Evolutionary conservation across 2,329 filamentous ascomycete species (phyloP), one percentile per base, ranked within the genome.

Genomic region (Alternaria tenuissima): DNA sequence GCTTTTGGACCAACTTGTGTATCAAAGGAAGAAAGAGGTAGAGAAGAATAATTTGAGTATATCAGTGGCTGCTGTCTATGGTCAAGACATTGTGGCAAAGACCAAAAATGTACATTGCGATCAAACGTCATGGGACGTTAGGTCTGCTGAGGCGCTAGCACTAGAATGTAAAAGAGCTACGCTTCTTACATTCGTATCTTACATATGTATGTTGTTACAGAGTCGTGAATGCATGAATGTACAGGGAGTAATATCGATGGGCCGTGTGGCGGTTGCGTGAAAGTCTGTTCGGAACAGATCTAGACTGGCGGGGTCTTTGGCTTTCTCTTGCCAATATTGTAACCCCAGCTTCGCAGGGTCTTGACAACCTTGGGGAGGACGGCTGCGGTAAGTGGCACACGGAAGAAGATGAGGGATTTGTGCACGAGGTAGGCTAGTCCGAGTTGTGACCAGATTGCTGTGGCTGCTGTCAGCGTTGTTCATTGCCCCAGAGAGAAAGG

Each of bases 371-470:
- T 97, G 1, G 95, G 95, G 8, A 92, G 93, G 34, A 98, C 85
- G 3, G 93, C 94, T 12, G 92, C 93, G 1, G 95, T 95, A 65
- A 98, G 81, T 8, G 95, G 95, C 9, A 99, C 93, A n/a, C 95
- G 88, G 67, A 98, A 79, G 79, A 99, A 97, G 73, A 99, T 97
- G 79, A 98, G 93, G 70, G 91, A 96, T 82, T 99, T 99, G 84
- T 99, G 95, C 59, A 99, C 92, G 28, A 94, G 94, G 75, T 99
- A 99, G 12, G 95, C 95, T 49, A 99, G 86, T 16, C 92, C 93
- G 30, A 99, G 83, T 76, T 97, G 93, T 8, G 95, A 98, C 87
- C 88, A 90, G 52, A 91, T 82, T 71, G 87, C 88, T 90, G 66
- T 36, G 24, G 26, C 49, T 12, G 22, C 20, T 24, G 63, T 75